phyloP scores from a whole-genome alignment of 495 filamentous ascomycete genomes.

The Monascus purpureus region DNA sequence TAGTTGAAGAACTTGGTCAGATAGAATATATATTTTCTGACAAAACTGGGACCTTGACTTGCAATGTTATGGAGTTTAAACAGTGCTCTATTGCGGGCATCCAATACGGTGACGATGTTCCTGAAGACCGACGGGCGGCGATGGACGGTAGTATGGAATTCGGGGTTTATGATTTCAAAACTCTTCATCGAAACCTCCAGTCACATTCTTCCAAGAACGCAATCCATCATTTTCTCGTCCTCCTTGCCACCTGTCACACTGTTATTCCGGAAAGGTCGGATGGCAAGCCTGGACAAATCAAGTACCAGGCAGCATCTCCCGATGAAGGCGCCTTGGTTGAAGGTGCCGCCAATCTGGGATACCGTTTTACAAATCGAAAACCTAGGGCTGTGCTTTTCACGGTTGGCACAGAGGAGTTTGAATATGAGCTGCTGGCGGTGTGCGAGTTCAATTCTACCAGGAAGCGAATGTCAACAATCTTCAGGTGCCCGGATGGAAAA shows the following conservation, averaged over 20 bases:
- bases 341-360: slow-evolving; percentile 73
- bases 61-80: slow-evolving; percentile 98
- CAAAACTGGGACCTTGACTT: slow-evolving; percentile 97
- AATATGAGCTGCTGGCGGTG: slow-evolving; percentile 89
- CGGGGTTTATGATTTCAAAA: slow-evolving; percentile 81
- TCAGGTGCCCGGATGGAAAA: slow-evolving; percentile 91
- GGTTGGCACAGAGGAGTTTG: slow-evolving; percentile 51
- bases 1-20: slow-evolving; percentile 96
- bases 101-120: slow-evolving; percentile 84
- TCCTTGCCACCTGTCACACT: slow-evolving; percentile 88
- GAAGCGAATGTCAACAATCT: slow-evolving; percentile 96
- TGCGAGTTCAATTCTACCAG: slow-evolving; percentile 98
- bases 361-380: slow-evolving; percentile 79
- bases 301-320: slow-evolving; percentile 95
- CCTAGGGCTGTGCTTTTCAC: slow-evolving; percentile 73
- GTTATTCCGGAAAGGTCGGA: slow-evolving; percentile 85
- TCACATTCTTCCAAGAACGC: slow-evolving; percentile 49
- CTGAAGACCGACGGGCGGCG: slow-evolving; percentile 78
- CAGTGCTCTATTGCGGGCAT: slow-evolving; percentile 86
- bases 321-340: slow-evolving; percentile 96
- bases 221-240: slow-evolving; percentile 81
- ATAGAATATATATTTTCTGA: slow-evolving; percentile 99
- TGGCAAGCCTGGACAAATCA: slow-evolving; percentile 65
- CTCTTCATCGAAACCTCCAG: slow-evolving; percentile 57
- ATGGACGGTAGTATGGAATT: slow-evolving; percentile 59